Evolutionary conservation across 768 basidiomycete genomes (phyloP), one percentile per base, ranked within the genome.

Genomic region (Panaeolus cyanescens): DNA sequence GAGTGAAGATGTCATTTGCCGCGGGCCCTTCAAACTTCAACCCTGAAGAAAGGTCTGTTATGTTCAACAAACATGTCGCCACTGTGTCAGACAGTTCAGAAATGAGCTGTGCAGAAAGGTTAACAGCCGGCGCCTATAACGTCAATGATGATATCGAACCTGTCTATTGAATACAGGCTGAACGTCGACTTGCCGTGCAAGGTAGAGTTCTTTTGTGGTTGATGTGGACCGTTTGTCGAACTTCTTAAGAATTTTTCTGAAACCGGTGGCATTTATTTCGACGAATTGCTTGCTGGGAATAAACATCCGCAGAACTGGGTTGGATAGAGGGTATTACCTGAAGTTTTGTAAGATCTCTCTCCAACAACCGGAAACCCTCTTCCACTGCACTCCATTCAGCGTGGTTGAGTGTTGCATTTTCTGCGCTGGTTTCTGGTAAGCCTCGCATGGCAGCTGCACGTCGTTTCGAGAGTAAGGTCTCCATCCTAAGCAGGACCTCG

Each of bases 151-250:
- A 56, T 58, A n/a, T 71, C 83, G 58, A 59, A 91, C 93, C 80
- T 96, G 94, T 76, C 96, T 82, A 71, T 98, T 96, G 77, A 98
- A 98, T 40, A 96, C 95, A 0, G 96, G 97, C 68, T 99, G 97
- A n/a, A 99, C 92, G 66, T 99, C 97, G 2, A 99, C 96, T 72
- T 99, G 97, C 31, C 97, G 87, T 50, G 93, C 86, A 19, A 99
- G 86, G 75, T 99, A 99, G 4, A 99, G 83, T 70, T 99, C 97
- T 71, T 95, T 98, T n/a, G 93, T 99, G 20, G 90, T 88, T 1
- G 93, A 95, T 40, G 89, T 97, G 34, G 95, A 95, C 53, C 94
- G 86, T 76, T 99, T 99, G 76, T 99, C 97, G 84, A 94, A 99
- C 73, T 99, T 99, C 72, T 99, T 99, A 63, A 98, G 76, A 54